Conservation (phyloP, 2,329 filamentous ascomycete species). For the Fusarium clavum region DNA sequence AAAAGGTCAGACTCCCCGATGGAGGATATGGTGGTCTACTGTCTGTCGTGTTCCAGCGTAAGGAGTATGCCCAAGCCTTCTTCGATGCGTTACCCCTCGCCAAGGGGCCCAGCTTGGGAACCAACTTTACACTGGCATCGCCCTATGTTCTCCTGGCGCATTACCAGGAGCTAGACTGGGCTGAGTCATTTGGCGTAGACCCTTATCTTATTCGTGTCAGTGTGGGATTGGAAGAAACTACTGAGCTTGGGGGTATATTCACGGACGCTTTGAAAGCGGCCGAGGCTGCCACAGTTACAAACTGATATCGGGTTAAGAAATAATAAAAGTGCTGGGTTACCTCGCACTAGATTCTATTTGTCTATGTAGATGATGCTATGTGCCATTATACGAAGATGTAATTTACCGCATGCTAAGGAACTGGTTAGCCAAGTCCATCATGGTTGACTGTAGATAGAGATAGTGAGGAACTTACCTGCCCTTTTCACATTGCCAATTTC, state of each 20-base stretch:
- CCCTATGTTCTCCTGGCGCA: constrained; percentile 94
- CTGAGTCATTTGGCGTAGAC: constrained; percentile 82
- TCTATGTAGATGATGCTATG: constrained; percentile 1
- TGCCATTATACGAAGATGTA: not conserved
- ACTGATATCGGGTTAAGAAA: constrained; percentile 2
- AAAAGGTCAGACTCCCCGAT: constrained; percentile 76
- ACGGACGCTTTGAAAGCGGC: constrained; percentile 75
- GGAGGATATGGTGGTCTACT: constrained; percentile 93
- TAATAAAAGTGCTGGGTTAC: constrained; percentile 7
- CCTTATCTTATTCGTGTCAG: constrained; percentile 85
- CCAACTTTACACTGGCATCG: constrained; percentile 93
- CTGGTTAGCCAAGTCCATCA: constrained; percentile 14
- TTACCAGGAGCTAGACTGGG: constrained; percentile 93
- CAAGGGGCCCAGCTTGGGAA: constrained; percentile 94
- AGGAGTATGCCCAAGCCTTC: constrained; percentile 79
- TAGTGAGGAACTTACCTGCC: constrained; percentile 14
- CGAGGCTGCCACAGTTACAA: constrained; percentile 42
- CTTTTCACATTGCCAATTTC: not conserved
- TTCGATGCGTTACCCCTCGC: constrained; percentile 88
- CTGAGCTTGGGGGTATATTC: constrained; percentile 73
- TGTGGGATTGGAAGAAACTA: constrained; percentile 85
- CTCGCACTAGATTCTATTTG: constrained; percentile 13
- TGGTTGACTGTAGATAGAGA: not conserved
- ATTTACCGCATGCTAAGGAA: not conserved
- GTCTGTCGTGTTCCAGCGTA: constrained; percentile 81